These are phyloP conservation scores for Calycina marina DNA, from an alignment of 2,329 filamentous ascomycete genomes.

Conservation along the genomic window DNA sequence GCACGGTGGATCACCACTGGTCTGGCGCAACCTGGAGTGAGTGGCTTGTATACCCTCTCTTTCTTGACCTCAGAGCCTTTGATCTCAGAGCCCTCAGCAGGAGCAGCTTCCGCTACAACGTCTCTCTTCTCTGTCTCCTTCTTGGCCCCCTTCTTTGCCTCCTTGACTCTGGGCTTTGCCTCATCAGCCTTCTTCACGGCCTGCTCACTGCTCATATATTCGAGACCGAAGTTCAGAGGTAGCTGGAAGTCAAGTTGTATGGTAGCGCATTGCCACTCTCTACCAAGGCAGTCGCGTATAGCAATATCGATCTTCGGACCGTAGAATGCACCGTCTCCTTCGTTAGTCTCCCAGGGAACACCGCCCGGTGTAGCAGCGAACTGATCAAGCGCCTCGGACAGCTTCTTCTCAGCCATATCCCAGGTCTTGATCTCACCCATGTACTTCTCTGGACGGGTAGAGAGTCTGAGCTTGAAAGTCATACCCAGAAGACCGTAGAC, in stretches of 20 bases:
- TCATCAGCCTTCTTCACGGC: conserved; percentile 27
- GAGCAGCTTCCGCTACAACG: conserved; percentile 27
- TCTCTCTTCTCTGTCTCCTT: too few species aligned
- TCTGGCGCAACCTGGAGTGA: conserved; percentile 57
- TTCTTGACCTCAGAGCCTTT: conserved; percentile 22
- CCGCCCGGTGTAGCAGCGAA: conserved; percentile 46
- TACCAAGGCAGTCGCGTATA: conserved; percentile 72
- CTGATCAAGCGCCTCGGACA: conserved; percentile 64
- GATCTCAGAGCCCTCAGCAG: conserved; percentile 20
- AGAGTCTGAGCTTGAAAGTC: conserved; percentile 87
- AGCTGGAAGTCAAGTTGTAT: conserved; percentile 90
- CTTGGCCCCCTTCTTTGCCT: conserved; percentile 28
- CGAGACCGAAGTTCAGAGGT: conserved; percentile 71
- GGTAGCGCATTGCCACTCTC: conserved; percentile 81
- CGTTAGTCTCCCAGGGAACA: conserved; percentile 75
- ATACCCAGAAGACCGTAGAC: conserved; percentile 78
- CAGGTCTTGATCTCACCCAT: conserved; percentile 78
- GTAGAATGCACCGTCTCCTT: conserved; percentile 94
- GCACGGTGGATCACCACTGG: conserved; percentile 82
- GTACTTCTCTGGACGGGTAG: conserved; percentile 77
- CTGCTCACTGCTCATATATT: conserved; percentile 64
- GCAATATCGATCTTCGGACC: conserved; percentile 98
- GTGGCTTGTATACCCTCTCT: conserved; percentile 30
- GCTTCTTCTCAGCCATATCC: conserved; percentile 72
- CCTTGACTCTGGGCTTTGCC: conserved; percentile 26